These are phyloP conservation scores for Zygotorulaspora mrakii DNA, from an alignment of 1,139 yeast genomes.

Conservation along the genomic window DNA sequence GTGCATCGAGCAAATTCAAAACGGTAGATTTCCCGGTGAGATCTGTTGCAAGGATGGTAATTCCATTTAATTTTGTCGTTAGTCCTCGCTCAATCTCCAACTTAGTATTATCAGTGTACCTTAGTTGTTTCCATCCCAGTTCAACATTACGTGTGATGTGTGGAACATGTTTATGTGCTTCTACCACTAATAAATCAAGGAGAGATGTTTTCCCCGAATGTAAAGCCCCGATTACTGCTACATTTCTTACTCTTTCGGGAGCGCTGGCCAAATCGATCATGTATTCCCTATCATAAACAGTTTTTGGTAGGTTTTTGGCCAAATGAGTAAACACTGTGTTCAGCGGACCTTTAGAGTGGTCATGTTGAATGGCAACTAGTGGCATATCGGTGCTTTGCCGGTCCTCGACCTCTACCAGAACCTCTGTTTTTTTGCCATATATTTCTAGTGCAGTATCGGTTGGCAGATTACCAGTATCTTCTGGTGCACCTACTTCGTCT, in stretches of 20 bases:
- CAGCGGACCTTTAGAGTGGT: constrained; percentile 10
- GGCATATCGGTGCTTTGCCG: constrained; percentile 13
- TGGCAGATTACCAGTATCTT: background rate
- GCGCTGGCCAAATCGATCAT: constrained; percentile 47
- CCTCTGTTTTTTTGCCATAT: constrained; percentile 61
- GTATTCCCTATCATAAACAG: constrained; percentile 61
- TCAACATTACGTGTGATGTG: constrained; percentile 32
- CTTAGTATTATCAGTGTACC: constrained; percentile 64
- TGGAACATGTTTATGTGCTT: constrained; percentile 53
- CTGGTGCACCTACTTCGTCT: constrained; percentile 9
- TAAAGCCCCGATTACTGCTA: constrained; percentile 77
- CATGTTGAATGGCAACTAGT: constrained; percentile 9
- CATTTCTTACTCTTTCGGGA: constrained; percentile 69
- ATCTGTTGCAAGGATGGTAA: constrained; percentile 60
- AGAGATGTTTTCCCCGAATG: constrained; percentile 88
- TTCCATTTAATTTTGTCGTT: constrained; percentile 60
- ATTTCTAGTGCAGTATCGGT: constrained; percentile 17
- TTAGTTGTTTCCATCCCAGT: constrained; percentile 35
- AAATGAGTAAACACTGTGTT: constrained; percentile 21
- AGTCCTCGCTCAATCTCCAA: constrained; percentile 70
- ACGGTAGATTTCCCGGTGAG: constrained; percentile 53
- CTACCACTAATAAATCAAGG: constrained; percentile 61
- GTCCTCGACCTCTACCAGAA: constrained; percentile 56
- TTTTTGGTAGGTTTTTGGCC: constrained; percentile 48
- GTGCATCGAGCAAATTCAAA: constrained; percentile 72